Conservation (phyloP, 306 rosid genomes). For the Cucumis melo region DNA sequence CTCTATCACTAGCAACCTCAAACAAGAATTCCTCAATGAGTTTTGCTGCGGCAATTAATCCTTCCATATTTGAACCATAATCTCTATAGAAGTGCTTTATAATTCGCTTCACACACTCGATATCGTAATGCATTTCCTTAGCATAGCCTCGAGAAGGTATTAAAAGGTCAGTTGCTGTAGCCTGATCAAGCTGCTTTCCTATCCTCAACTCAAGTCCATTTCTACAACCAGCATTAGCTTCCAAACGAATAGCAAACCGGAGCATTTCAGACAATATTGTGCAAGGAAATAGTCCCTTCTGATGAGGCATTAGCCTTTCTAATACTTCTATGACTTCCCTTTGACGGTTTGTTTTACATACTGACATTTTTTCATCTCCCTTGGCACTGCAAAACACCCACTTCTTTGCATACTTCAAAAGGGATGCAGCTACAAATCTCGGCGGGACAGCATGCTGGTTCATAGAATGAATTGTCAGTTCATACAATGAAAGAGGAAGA, state of each 20-base stretch:
- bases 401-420: constrained; percentile 23
- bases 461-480: constrained; percentile 26
- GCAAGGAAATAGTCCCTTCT: constrained; percentile 22
- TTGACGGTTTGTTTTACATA: constrained; percentile 10
- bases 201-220: constrained; percentile 32
- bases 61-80: constrained; percentile 15
- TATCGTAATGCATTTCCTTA: constrained; percentile 20
- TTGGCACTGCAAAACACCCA: constrained; percentile 15
- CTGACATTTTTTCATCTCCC: constrained; percentile 11
- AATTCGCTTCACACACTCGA: constrained; percentile 26
- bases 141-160: constrained; percentile 18
- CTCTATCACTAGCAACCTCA: constrained; percentile 22
- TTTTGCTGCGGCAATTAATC: constrained; percentile 22
- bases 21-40: constrained; percentile 34
- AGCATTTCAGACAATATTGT: constrained; percentile 25
- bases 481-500: constrained; percentile 27
- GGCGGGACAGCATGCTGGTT: constrained; percentile 15
- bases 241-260: constrained; percentile 13
- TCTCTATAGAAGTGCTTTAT: constrained; percentile 24
- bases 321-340: constrained; percentile 43
- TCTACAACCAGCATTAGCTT: constrained; percentile 21
- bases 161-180: constrained; percentile 30
- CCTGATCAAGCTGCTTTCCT: constrained; percentile 36
- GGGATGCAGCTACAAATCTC: constrained; percentile 21
- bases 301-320: constrained; percentile 35